Evolutionary conservation across 352 stramenopile genomes (phyloP).

Genomic region (Phytophthora lateralis): DNA sequence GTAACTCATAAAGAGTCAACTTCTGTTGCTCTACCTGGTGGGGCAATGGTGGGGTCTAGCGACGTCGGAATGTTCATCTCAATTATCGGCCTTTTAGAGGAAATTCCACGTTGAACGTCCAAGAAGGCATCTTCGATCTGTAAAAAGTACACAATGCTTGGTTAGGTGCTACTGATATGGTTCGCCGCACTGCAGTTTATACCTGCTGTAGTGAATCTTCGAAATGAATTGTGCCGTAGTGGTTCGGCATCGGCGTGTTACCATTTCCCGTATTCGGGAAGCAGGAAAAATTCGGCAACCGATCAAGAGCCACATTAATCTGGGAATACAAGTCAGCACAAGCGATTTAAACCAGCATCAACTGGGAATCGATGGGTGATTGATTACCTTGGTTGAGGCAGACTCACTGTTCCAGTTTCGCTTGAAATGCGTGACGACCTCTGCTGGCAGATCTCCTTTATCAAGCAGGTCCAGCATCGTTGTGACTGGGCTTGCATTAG

Average conservation of each 20-base stretch:
- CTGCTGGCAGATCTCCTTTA: slow-evolving; percentile 50
- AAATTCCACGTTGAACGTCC: slow-evolving; percentile 74
- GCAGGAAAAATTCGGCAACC: slow-evolving; percentile 85
- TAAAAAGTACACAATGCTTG: neutral
- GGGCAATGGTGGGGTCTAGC: slow-evolving; percentile 78
- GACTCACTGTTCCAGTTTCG: slow-evolving; percentile 85
- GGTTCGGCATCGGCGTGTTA: slow-evolving; percentile 70
- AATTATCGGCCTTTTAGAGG: slow-evolving; percentile 82
- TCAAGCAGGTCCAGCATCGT: slow-evolving; percentile 88
- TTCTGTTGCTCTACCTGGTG: slow-evolving; percentile 43
- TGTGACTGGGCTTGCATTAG: slow-evolving; percentile 76
- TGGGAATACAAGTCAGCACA: slow-evolving; percentile 25
- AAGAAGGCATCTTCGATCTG: slow-evolving; percentile 90
- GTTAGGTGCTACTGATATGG: neutral
- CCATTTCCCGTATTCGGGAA: slow-evolving; percentile 68
- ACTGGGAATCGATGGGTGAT: neutral
- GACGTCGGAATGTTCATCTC: slow-evolving; percentile 93
- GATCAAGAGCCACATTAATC: slow-evolving; percentile 91
- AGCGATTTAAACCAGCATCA: neutral
- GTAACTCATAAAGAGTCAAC: neutral
- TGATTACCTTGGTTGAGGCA: slow-evolving; percentile 70
- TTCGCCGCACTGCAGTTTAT: neutral
- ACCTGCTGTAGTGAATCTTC: slow-evolving; percentile 78
- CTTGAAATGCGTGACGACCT: slow-evolving; percentile 72
- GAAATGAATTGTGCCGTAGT: slow-evolving; percentile 91